Base-by-base conservation (phyloP, 345 rosid species). In the Moringa oleifera region DNA sequence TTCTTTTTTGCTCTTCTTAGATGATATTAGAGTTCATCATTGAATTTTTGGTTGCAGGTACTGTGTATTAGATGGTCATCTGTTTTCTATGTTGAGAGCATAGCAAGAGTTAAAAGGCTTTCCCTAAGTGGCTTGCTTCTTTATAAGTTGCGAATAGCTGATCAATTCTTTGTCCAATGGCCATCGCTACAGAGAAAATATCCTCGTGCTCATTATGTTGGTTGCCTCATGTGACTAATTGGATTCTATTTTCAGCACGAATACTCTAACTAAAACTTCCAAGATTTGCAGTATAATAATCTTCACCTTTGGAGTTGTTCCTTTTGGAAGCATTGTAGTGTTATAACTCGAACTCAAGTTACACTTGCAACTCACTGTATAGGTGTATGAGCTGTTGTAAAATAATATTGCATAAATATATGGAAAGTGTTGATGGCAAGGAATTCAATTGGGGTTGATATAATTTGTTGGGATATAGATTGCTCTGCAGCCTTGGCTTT, bases 91-190 rank as follows among this genome's bases (percentile, higher is more conserved):
- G 81, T 85, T 36, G 97, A 94, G 83, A 90, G 97, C 71, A 88
- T 90, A 66, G 97, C 96, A 53, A 86, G 97, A 79, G 99, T 88
- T 28, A 84, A 60, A 53, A 85, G 79, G 79, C 91, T 94, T 24
- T 94, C 99, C 13, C 71, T 88, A 66, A 94, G 96, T 73, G 97
- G 96, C 31, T 73, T 88, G 72, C 78, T 90, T 50, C 91, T 90
- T 16, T 88, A 90, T 83, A 85, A 82, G 68, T 77, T 86, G 9
- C 65, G 77, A 19, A 73, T 88, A 58, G 97, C 92, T 25, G 97
- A 94, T 82, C 86, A 85, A 56, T 82, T 90, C 71, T 90, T 72
- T 64, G 96, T 90, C 68, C 97, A 93, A 45, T 93, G 98, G 97
- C 92, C 98, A 7, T 87, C 86, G 51, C 76, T 88, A 23, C 86